Evolutionary conservation across 805 yeast species (phyloP).

Genomic region (Hanseniaspora valbyensis): DNA sequence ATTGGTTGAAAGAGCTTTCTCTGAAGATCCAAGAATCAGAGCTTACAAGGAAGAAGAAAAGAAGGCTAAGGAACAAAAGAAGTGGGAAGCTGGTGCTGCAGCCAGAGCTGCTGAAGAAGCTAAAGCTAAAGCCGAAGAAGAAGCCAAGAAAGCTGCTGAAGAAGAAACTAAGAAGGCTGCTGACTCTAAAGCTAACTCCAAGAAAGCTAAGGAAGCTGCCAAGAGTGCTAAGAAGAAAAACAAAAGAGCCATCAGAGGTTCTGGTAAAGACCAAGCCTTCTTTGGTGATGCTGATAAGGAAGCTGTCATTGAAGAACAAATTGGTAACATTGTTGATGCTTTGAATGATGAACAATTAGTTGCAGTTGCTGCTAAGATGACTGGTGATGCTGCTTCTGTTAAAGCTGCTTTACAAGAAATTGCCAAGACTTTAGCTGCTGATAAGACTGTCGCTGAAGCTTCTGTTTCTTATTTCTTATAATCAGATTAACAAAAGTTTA

Average conservation of each 20-base stretch:
- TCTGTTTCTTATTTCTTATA: constrained; percentile 44
- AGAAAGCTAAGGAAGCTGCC: constrained; percentile 94
- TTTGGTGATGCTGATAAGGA: constrained; percentile 69
- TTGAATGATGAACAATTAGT: constrained; percentile 71
- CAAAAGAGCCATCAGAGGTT: constrained; percentile 72
- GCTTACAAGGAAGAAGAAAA: constrained; percentile 86
- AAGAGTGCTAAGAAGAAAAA: constrained; percentile 87
- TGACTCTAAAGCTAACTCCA: constrained; percentile 60
- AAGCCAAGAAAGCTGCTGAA: constrained; percentile 67
- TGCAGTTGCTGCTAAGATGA: constrained; percentile 55
- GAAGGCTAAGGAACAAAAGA: constrained; percentile 84
- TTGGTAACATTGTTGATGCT: constrained; percentile 65
- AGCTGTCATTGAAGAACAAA: constrained; percentile 61
- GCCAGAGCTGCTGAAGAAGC: constrained; percentile 95
- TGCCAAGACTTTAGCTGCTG: constrained; percentile 42
- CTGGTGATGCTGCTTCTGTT: constrained; percentile 42
- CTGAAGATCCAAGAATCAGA: constrained; percentile 92
- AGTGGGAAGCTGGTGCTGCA: constrained; percentile 98
- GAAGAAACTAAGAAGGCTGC: constrained; percentile 57
- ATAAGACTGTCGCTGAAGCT: constrained; percentile 45
- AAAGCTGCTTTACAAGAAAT: constrained; percentile 49
- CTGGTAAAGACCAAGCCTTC: constrained; percentile 74
- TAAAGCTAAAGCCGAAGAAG: constrained; percentile 75
- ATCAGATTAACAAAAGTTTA: not conserved
- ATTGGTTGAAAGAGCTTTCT: constrained; percentile 74